These are phyloP conservation scores for Fennellomyces sp. DNA, from an alignment of 371 early-diverging fungal species.

Conservation along the genomic window DNA sequence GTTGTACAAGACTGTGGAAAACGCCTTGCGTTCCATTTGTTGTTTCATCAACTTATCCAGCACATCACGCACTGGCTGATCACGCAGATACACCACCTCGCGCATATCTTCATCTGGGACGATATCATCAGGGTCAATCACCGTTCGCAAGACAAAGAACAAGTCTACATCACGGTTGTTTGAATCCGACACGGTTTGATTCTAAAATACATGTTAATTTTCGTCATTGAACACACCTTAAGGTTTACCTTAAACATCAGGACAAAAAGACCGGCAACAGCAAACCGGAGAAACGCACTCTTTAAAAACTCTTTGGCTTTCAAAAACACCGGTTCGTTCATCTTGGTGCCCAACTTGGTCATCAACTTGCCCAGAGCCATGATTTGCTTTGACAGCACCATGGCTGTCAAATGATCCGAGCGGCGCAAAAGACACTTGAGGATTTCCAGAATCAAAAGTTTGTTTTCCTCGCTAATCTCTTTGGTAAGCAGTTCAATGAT, in stretches of 20 bases:
- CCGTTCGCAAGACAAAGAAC: conserved; percentile 58
- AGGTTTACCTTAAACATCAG: conserved; percentile 58
- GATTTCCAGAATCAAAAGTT: conserved; percentile 57
- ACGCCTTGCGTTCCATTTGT: conserved; percentile 57
- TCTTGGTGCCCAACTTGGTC: conserved; percentile 48
- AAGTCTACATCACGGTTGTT: conserved; percentile 54
- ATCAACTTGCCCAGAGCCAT: conserved; percentile 59
- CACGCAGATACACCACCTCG: conserved; percentile 54
- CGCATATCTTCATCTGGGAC: conserved; percentile 54
- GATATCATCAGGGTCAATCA: conserved; percentile 58
- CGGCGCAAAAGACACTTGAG: conserved; percentile 55
- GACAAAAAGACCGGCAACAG: conserved; percentile 64
- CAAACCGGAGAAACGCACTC: conserved; percentile 61
- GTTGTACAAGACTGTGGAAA: conserved; percentile 60
- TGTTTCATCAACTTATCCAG: conserved; percentile 61
- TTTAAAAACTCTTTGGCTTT: conserved; percentile 61
- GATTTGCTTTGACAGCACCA: conserved; percentile 63
- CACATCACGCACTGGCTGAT: conserved; percentile 66
- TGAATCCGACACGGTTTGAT: conserved; percentile 46
- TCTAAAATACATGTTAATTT: conserved; percentile 22
- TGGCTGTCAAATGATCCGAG: conserved; percentile 64
- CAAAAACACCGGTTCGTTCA: conserved; percentile 55
- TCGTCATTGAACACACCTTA: background rate
- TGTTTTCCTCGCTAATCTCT: conserved; percentile 66
- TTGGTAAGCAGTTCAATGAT: conserved; percentile 45